phyloP scores from a whole-genome alignment of 2,329 filamentous ascomycete species.

The Catunica adiposa region DNA sequence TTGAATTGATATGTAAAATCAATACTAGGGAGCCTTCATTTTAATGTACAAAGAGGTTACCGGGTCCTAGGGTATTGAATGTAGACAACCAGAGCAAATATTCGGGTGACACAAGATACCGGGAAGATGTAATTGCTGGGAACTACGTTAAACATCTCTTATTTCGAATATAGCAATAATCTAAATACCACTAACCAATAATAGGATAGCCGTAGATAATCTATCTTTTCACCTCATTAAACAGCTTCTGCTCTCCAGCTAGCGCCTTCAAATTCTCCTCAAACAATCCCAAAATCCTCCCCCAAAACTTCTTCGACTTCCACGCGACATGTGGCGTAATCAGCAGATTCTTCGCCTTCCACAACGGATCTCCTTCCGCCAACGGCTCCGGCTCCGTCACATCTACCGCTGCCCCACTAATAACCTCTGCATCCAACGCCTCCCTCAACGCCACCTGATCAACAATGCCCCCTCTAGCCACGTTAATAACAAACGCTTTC shows the following conservation, averaged over 20 bases:
- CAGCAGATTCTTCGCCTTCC: constrained; percentile 51
- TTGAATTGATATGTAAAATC: not conserved
- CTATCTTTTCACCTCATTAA: constrained; percentile 25
- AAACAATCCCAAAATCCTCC: constrained; percentile 27
- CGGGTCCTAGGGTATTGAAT: no score
- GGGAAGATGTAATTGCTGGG: no score
- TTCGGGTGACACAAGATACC: no score
- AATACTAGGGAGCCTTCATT: not conserved
- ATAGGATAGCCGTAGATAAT: no score
- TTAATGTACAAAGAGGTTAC: constrained; percentile 16
- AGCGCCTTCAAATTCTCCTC: constrained; percentile 26
- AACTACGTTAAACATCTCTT: no score
- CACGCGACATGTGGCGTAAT: constrained; percentile 39
- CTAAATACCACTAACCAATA: no score
- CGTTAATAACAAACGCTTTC: constrained; percentile 23
- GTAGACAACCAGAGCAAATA: no score
- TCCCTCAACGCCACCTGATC: not conserved
- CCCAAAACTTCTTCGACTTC: constrained; percentile 24
- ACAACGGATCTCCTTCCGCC: constrained; percentile 49
- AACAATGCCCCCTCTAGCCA: not conserved
- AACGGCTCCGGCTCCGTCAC: constrained; percentile 40
- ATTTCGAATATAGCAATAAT: no score
- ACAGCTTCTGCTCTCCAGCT: constrained; percentile 23
- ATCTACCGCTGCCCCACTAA: no score
- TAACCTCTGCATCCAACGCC: no score